Evolutionary conservation across 495 filamentous ascomycete genomes (phyloP).

Genomic region (Podospora australis): DNA sequence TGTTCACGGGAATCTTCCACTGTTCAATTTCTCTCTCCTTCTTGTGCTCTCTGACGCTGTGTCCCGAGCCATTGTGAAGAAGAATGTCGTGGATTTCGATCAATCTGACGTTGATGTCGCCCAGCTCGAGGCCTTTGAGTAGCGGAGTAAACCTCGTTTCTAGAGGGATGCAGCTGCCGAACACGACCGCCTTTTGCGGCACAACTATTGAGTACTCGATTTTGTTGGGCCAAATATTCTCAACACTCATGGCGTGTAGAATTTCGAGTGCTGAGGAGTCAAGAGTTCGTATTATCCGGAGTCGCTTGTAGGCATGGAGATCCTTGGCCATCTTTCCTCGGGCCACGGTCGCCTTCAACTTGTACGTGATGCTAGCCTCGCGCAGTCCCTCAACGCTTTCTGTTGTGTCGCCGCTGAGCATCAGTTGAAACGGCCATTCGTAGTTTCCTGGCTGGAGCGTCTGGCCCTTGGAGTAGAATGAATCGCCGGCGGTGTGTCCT

Average conservation of each 20-base stretch:
- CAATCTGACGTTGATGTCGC: slow-evolving; percentile 65
- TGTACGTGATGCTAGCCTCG: slow-evolving; percentile 77
- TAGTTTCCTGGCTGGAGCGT: slow-evolving; percentile 72
- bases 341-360: slow-evolving; percentile 79
- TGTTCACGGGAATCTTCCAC: slow-evolving; percentile 55
- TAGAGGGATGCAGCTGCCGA: slow-evolving; percentile 73
- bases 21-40: slow-evolving; percentile 54
- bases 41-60: slow-evolving; percentile 51
- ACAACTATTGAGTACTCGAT: slow-evolving; percentile 85
- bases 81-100: slow-evolving; percentile 71
- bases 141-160: slow-evolving; percentile 78
- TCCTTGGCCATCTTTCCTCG: slow-evolving; percentile 76
- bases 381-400: slow-evolving; percentile 86
- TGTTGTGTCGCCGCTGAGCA: slow-evolving; percentile 65
- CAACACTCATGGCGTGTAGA: slow-evolving; percentile 82
- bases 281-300: slow-evolving; percentile 83
- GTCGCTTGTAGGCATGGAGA: slow-evolving; percentile 65
- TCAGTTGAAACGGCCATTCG: slow-evolving; percentile 81
- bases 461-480: slow-evolving; percentile 38
- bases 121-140: slow-evolving; percentile 78
- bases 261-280: slow-evolving; percentile 75
- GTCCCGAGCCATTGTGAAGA: slow-evolving; percentile 41
- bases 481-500: slow-evolving; percentile 13
- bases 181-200: slow-evolving; percentile 84
- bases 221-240: slow-evolving; percentile 94